Evolutionary conservation across 352 stramenopile species (phyloP), one percentile per base, ranked within the genome.

Genomic region (Globisporangium cederbergense): DNA sequence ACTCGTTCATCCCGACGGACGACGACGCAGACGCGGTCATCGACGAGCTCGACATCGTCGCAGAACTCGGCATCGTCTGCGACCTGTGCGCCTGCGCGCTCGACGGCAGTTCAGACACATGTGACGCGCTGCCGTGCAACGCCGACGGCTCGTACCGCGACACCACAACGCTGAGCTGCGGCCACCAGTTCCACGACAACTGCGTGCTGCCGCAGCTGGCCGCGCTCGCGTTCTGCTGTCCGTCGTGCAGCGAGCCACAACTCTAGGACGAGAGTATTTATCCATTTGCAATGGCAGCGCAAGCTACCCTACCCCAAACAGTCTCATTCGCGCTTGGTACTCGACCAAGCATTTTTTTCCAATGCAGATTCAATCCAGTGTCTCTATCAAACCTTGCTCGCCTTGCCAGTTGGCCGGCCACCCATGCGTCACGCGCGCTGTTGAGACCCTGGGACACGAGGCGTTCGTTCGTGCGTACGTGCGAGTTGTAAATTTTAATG

Each of bases 111-210:
- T 34, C 45, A n/a, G n/a, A 56, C 43, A 16, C 22, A 18, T 36
- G 10, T n/a, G 25, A 20, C n/a, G 54, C 46, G 10, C 25, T 38
- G n/a, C 14, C 50, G 16, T 25, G 50, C 50, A 57, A 40, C 28
- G 18, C 18, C 25, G 40, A 43, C 42, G 56, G 25, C 16, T 28
- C n/a, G 22, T 34, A 14, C 13, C 49, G 58, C 58, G 22, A 56
- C 58, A 66, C 60, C n/a, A 68, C 66, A 47, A 75, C 65, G 30
- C 46, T 72, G n/a, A 42, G 32, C 25, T 72, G 66, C 25, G 66
- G 66, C 36, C 66, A 72, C 56, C 51, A 55, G 6, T 72, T 72
- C 61, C 66, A 72, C 56, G 61, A 72, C 43, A 56, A 56, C 30
- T 72, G 66, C 50, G 54, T 72, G 28, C 22, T 72, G n/a, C 38